Conservation (phyloP, 192 early-diverging fungal species). For the Haplosporangium gracile region DNA sequence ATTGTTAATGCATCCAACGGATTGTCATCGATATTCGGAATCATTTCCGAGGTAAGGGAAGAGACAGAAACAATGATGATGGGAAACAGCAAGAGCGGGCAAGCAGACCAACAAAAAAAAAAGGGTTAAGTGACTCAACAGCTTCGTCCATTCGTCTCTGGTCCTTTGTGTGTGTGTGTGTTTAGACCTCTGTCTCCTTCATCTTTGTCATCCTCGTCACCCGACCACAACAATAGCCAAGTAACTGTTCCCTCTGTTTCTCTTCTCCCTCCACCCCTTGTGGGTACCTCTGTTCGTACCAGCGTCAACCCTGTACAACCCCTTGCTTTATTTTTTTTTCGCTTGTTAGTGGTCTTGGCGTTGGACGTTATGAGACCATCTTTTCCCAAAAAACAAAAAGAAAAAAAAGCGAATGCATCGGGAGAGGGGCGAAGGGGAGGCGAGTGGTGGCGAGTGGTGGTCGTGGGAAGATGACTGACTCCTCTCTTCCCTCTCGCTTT, state of each 20-base stretch:
- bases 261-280: background rate
- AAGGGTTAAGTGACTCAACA: no score
- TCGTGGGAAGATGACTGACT: no score
- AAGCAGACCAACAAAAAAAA: background rate
- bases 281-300: background rate
- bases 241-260: no score
- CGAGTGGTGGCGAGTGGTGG: no score
- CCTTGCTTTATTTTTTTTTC: background rate
- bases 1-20: background rate
- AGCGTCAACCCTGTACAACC: background rate
- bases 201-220: background rate
- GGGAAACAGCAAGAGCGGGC: background rate
- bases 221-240: background rate
- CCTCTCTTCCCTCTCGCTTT: no score
- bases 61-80: background rate
- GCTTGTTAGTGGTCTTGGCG: background rate
- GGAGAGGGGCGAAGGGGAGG: no score
- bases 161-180: background rate
- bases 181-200: no score
- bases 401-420: no score
- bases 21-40: background rate
- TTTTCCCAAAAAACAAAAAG: no score
- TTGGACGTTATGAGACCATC: background rate
- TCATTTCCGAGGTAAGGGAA: background rate
- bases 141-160: background rate